Evolutionary conservation across 78 protist species (phyloP).

Genomic region (Cavenderia fasciculata): DNA sequence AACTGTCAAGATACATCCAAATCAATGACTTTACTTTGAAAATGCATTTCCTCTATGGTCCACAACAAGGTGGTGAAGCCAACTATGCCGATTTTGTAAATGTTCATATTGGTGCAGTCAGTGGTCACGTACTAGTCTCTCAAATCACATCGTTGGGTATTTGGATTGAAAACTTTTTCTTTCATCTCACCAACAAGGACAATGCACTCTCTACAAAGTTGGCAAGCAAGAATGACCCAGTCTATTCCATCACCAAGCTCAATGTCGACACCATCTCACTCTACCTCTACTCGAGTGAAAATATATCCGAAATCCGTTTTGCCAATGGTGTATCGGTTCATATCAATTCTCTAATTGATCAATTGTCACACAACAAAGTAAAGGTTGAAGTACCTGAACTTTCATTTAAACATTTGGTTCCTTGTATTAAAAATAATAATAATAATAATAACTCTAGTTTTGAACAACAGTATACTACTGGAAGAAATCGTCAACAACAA

Average conservation of each 20-base stretch:
- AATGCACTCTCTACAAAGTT: constrained; percentile 70
- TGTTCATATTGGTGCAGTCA: constrained; percentile 59
- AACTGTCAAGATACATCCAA: constrained; percentile 38
- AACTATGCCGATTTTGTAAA: constrained; percentile 64
- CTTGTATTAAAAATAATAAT: constrained; percentile 10
- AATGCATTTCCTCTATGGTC: constrained; percentile 69
- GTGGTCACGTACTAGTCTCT: constrained; percentile 51
- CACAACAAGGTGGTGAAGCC: constrained; percentile 1
- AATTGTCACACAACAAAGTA: constrained; percentile 32
- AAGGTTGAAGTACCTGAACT: constrained; percentile 62
- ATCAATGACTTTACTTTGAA: constrained; percentile 76
- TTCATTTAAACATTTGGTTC: constrained; percentile 56
- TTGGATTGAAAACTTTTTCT: constrained; percentile 63
- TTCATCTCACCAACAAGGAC: constrained; percentile 58
- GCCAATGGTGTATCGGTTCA: constrained; percentile 60
- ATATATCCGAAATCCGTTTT: constrained; percentile 45
- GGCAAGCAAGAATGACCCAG: constrained; percentile 53
- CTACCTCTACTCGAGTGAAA: constrained; percentile 49
- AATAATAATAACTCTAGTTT: background rate
- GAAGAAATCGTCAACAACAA: background rate
- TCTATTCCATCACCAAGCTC: constrained; percentile 21
- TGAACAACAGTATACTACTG: background rate
- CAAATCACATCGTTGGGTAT: constrained; percentile 68
- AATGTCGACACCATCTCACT: constrained; percentile 36
- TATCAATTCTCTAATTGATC: constrained; percentile 43